Evolutionary conservation across 768 basidiomycete genomes (phyloP), one percentile per base, ranked within the genome.

Genomic region (Sistotremastrum niveocremeum): DNA sequence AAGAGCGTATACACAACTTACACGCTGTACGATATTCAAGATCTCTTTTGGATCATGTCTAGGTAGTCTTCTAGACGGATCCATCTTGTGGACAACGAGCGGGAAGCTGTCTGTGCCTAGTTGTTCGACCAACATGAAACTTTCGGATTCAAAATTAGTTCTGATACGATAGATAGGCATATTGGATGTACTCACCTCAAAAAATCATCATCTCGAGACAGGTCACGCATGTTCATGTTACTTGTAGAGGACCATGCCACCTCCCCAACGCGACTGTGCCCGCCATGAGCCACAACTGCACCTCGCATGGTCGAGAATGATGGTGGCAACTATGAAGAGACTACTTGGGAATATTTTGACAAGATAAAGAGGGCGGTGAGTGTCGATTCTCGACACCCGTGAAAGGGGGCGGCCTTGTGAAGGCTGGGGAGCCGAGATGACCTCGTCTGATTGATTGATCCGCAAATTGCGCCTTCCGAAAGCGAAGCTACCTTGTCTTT

Each of bases 61-160:
- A 48, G 87, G 87, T 31, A 88, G 71, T 42, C 77, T 71, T 46
- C 83, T 72, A 50, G 76, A 72, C 29, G 81, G 67, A 60, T 89
- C 85, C 86, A 90, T 90, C 64, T 87, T 89, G 69, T 90, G 86
- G 9, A 90, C 87, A 47, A 80, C 73, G 45, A 90, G 71, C n/a
- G 87, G 86, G 6, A 81, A 80, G 6, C 61, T 62, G 35, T 56
- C 64, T 3, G 85, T 85, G 39, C 87, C 86, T 34, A 90, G 76
- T 55, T 88, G 88, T 66, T 90, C 86, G 51, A 90, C 84, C 47
- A 90, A 77, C 36, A 90, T 72, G 66, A 89, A 84, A 35, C 56
- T 53, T 42, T 36, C 4, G n/a, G 12, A 11, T 34, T 20, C 32
- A 45, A 9, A 7, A 43, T 9, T 39, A 34, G 12, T 44, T n/a